Conservation (phyloP, 2,329 filamentous ascomycete genomes). For the Hysterium pulicare region DNA sequence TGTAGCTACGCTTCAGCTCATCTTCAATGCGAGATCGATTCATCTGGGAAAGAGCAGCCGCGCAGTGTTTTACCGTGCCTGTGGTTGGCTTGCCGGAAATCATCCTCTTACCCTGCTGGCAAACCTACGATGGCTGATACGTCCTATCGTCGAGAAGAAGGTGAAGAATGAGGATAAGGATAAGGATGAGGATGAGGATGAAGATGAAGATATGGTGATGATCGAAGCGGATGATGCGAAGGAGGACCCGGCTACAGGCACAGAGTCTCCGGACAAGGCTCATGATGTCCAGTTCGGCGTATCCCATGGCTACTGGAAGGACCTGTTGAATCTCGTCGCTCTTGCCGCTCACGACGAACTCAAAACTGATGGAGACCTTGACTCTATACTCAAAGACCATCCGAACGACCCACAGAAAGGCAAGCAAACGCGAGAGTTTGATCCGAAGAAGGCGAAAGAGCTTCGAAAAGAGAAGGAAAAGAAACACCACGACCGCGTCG, state of each 20-base stretch:
- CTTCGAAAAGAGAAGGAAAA: conserved; percentile 31
- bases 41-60: conserved; percentile 56
- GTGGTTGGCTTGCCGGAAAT: conserved; percentile 55
- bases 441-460: conserved; percentile 19
- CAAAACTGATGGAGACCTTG: conserved; percentile 39
- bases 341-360: conserved; percentile 51
- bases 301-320: conserved; percentile 62
- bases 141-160: conserved; percentile 57
- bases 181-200: conserved; percentile 14
- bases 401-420: conserved; percentile 16
- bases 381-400: conserved; percentile 40
- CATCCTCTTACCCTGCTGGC: conserved; percentile 54
- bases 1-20: conserved; percentile 53
- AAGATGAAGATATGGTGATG: conserved; percentile 45
- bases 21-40: conserved; percentile 61
- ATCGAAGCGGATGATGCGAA: conserved; percentile 27
- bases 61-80: conserved; percentile 49
- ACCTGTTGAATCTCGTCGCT: conserved; percentile 56
- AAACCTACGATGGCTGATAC: conserved; percentile 56
- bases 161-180: conserved; percentile 33
- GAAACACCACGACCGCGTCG: conserved; percentile 41
- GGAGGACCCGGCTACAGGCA: conserved; percentile 13
- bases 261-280: conserved; percentile 7
- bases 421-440: conserved; percentile 19
- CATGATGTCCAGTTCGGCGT: conserved; percentile 37